Percentiles rank a stretch among this genome's conserved stretches.
These are phyloP conservation scores for Penicillium bialowiezense DNA, from an alignment of 495 filamentous ascomycete genomes.

Conservation along the genomic window DNA sequence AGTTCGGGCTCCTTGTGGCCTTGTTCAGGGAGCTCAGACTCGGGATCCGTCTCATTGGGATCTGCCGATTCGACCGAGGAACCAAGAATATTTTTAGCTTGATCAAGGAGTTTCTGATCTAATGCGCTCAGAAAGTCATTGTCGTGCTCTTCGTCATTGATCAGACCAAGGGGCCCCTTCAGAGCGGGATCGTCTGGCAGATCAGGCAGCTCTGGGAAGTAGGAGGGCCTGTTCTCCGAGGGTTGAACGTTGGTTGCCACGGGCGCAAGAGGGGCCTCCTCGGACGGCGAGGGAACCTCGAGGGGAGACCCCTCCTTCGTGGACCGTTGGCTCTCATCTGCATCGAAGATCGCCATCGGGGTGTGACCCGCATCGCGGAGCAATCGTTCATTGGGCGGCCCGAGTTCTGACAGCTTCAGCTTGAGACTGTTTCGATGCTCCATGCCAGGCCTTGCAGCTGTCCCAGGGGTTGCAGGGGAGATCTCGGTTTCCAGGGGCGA, in stretches of 20 bases:
- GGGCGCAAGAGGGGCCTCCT: slow-evolving; percentile 32
- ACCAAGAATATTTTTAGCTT: slow-evolving; percentile 32
- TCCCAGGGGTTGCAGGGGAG: slow-evolving; percentile 20
- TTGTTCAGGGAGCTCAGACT: slow-evolving; percentile 26
- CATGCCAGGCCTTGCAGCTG: slow-evolving; percentile 22
- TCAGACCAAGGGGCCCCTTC: slow-evolving; percentile 43
- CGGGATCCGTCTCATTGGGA: slow-evolving; percentile 26
- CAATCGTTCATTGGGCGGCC: slow-evolving; percentile 37
- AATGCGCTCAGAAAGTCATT: slow-evolving; percentile 39
- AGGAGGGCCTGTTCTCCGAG: slow-evolving; percentile 38
- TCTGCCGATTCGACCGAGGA: slow-evolving; percentile 16
- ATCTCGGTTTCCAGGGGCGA: slow-evolving; percentile 27
- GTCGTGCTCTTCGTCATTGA: slow-evolving; percentile 42
- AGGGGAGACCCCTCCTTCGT: slow-evolving; percentile 25
- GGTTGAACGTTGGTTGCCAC: slow-evolving; percentile 32
- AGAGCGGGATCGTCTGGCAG: slow-evolving; percentile 44
- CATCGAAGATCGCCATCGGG: slow-evolving; percentile 45
- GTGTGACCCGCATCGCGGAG: slow-evolving; percentile 45
- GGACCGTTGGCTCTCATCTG: slow-evolving; percentile 30
- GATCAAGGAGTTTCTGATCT: slow-evolving; percentile 42
- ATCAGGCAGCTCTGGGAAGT: slow-evolving; percentile 42
- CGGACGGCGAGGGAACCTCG: slow-evolving; percentile 14
- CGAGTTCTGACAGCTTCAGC: slow-evolving; percentile 42
- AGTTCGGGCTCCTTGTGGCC: slow-evolving; percentile 54
- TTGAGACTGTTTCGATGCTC: slow-evolving; percentile 39